Conservation (phyloP, 768 basidiomycete species). For the Suillus subaureus region DNA sequence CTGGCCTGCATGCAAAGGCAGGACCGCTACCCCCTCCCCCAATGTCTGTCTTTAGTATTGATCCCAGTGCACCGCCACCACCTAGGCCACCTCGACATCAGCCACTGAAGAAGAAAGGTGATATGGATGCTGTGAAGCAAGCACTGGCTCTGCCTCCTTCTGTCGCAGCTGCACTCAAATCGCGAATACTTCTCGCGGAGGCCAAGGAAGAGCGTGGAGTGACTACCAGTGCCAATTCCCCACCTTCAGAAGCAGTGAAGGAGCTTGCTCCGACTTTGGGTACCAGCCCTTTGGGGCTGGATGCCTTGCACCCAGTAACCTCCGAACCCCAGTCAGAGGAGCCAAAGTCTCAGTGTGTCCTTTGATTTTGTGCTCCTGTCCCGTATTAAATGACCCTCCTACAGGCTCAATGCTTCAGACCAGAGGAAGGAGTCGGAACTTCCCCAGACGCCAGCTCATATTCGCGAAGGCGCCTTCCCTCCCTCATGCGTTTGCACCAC, state of each 20-base stretch:
- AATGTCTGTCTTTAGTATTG: slow-evolving; percentile 52
- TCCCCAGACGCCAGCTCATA: slow-evolving; percentile 28
- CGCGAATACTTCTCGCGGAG: slow-evolving; percentile 3
- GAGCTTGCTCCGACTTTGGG: slow-evolving; percentile 1
- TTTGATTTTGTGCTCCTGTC: background rate
- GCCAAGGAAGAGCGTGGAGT: background rate
- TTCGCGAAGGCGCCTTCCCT: slow-evolving; percentile 69
- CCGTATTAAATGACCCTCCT: background rate
- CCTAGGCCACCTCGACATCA: slow-evolving; percentile 67
- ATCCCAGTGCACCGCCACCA: slow-evolving; percentile 49
- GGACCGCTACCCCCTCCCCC: slow-evolving; percentile 76
- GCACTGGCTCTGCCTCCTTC: slow-evolving; percentile 60
- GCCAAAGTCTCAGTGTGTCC: background rate
- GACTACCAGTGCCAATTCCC: background rate
- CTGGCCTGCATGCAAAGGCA: slow-evolving; percentile 69
- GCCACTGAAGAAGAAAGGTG: slow-evolving; percentile 48
- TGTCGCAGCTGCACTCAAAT: slow-evolving; percentile 45
- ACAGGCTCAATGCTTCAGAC: background rate
- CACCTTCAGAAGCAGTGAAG: background rate
- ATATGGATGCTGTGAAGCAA: slow-evolving; percentile 61
- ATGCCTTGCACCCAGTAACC: background rate
- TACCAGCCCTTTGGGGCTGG: background rate
- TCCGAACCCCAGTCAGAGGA: background rate
- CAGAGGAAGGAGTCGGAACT: background rate
- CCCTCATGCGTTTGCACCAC: slow-evolving; percentile 41